These are phyloP conservation scores for Mycena leptocephala DNA, from an alignment of 768 basidiomycete genomes.

Conservation along the genomic window DNA sequence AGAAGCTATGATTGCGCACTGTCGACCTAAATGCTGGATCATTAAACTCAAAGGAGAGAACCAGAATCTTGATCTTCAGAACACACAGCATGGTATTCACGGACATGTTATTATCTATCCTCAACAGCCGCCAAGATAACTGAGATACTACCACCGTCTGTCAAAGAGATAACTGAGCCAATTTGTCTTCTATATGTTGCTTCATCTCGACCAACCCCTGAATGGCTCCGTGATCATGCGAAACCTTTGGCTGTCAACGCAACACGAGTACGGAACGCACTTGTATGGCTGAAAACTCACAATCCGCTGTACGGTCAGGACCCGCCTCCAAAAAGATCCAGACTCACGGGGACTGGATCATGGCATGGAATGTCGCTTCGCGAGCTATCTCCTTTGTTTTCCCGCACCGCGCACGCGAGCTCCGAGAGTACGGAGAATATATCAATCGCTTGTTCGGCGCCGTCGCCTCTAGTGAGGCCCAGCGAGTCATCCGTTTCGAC, in stretches of 20 bases:
- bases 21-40: conserved; percentile 30
- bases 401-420: too few species aligned
- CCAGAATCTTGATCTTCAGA: conserved; percentile 29
- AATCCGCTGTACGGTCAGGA: conserved; percentile 9
- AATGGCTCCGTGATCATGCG: conserved; percentile 3
- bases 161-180: conserved; percentile 1
- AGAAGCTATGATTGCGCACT: conserved; percentile 28
- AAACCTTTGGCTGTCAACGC: conserved; percentile 14
- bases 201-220: not conserved
- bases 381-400: too few species aligned
- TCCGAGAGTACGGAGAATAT: too few species aligned
- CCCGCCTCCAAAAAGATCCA: too few species aligned
- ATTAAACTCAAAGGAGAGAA: conserved; percentile 16
- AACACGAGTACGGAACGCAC: not conserved
- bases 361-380: too few species aligned
- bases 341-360: too few species aligned
- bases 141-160: not conserved
- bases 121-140: conserved; percentile 5
- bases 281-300: conserved; percentile 21
- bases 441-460: too few species aligned
- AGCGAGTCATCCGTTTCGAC: too few species aligned
- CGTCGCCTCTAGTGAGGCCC: too few species aligned
- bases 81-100: conserved; percentile 3
- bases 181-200: conserved; percentile 18
- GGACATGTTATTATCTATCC: conserved; percentile 22